Evolutionary conservation across 768 basidiomycete species (phyloP).

Genomic region (Amanita rimosa): DNA sequence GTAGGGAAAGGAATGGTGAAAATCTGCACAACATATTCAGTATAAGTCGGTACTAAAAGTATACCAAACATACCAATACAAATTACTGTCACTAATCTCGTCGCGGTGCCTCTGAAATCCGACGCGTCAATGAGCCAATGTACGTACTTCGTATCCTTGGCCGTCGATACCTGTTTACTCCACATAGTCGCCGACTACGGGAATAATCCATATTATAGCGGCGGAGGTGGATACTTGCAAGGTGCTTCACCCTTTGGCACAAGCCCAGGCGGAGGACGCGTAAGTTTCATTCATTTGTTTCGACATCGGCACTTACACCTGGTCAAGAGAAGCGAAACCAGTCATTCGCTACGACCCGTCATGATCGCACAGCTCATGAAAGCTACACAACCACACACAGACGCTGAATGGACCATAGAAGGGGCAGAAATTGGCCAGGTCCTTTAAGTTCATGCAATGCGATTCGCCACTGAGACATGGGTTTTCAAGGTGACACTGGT

Average conservation of each 20-base stretch:
- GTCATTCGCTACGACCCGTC: slow-evolving; percentile 16
- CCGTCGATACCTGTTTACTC: slow-evolving; percentile 5
- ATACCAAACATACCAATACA: slow-evolving; percentile 7
- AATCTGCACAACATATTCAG: slow-evolving; percentile 29
- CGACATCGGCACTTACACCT: not conserved
- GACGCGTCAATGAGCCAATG: slow-evolving; percentile 21
- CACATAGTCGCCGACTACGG: slow-evolving; percentile 27
- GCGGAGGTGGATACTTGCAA: slow-evolving; percentile 47
- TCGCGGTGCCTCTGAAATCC: not conserved
- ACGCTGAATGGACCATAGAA: slow-evolving; percentile 83
- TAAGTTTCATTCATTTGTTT: slow-evolving; percentile 11
- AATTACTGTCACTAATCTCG: too few relatives aligned
- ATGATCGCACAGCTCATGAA: slow-evolving; percentile 51
- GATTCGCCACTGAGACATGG: not conserved
- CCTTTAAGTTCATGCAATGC: slow-evolving; percentile 7
- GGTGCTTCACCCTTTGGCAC: slow-evolving; percentile 52
- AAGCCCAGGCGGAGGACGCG: slow-evolving; percentile 49
- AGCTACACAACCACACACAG: slow-evolving; percentile 76
- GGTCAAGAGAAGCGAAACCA: slow-evolving; percentile 3
- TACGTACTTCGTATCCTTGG: slow-evolving; percentile 8
- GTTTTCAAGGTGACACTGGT: slow-evolving; percentile 54
- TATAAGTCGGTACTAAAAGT: not conserved
- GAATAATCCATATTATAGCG: slow-evolving; percentile 22
- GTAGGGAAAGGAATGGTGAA: slow-evolving; percentile 59
- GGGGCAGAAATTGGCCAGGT: slow-evolving; percentile 77